Conservation (phyloP, 108 stramenopile genomes). For the Nitzschia inconspicua region DNA sequence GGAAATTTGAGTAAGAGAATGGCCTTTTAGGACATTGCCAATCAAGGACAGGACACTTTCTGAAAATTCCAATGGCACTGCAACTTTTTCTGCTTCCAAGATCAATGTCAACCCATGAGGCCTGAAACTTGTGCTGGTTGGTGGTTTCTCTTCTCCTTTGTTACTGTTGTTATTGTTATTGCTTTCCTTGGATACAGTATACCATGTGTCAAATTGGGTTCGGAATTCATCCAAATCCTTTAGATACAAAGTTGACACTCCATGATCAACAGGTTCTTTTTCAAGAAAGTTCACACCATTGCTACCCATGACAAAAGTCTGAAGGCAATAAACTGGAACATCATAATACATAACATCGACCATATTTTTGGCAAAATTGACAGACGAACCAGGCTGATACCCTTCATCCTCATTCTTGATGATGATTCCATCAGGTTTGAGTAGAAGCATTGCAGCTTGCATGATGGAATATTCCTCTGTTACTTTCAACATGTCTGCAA, state of each 20-base stretch:
- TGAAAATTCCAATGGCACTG: slow-evolving; percentile 14
- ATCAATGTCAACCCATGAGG: slow-evolving; percentile 28
- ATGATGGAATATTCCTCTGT: slow-evolving; percentile 73
- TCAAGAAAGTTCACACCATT: slow-evolving; percentile 34
- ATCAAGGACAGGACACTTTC: slow-evolving; percentile 1
- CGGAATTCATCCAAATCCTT: slow-evolving; percentile 4
- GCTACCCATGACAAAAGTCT: slow-evolving; percentile 45
- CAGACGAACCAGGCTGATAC: slow-evolving; percentile 6
- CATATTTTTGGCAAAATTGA: slow-evolving; percentile 25
- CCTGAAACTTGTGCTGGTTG: background rate
- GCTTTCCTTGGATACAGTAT: background rate
- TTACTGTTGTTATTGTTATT: slow-evolving; percentile 1
- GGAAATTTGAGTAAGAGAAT: background rate
- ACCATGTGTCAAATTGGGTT: slow-evolving; percentile 10
- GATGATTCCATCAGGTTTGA: slow-evolving; percentile 82
- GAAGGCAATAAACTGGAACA: slow-evolving; percentile 62
- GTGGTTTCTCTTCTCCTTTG: background rate
- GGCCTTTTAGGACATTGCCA: background rate
- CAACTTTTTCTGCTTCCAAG: slow-evolving; percentile 58
- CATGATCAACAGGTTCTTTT: background rate
- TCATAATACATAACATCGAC: slow-evolving; percentile 28
- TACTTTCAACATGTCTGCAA: slow-evolving; percentile 56
- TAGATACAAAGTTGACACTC: slow-evolving; percentile 1
- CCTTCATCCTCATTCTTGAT: slow-evolving; percentile 68
- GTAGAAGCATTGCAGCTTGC: slow-evolving; percentile 61